These are phyloP conservation scores for Eimeria maxima DNA, from an alignment of 169 alveolate genomes.

Conservation along the genomic window DNA sequence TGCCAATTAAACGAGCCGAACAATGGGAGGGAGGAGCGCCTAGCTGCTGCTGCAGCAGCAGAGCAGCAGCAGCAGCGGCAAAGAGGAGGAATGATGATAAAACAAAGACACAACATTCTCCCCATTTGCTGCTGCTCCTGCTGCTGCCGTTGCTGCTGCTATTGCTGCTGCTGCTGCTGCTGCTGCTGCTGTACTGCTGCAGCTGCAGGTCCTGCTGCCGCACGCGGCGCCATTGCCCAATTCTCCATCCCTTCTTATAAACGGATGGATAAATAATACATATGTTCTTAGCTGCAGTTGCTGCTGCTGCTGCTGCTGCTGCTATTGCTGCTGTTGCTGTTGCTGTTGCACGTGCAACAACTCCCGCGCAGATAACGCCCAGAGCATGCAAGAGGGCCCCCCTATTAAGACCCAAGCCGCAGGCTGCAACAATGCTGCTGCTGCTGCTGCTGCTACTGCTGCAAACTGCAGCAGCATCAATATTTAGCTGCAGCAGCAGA, in stretches of 20 bases:
- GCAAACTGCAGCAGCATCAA: no score
- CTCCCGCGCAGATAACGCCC: background rate
- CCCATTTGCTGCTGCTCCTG: background rate
- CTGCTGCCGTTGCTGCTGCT: background rate
- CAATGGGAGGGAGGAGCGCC: background rate
- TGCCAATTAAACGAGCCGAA: no score
- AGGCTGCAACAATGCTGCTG: background rate
- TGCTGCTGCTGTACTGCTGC: background rate
- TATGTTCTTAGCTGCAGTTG: background rate
- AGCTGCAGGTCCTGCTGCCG: no score
- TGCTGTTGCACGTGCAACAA: no score
- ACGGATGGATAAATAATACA: background rate
- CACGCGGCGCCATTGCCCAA: background rate
- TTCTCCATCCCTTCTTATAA: background rate
- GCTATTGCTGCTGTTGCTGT: no score
- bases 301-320: constrained; percentile 11
- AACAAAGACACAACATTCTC: background rate
- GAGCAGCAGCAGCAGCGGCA: background rate
- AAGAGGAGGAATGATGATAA: background rate
- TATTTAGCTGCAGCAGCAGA: no score
- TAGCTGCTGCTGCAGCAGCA: background rate
- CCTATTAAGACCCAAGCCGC: background rate
- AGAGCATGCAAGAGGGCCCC: background rate
- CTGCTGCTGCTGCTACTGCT: no score
- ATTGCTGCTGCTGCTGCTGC: constrained; percentile 1